Percentiles rank a stretch among this genome's conserved stretches.
phyloP scores from a whole-genome alignment of 2,329 filamentous ascomycete species.

The Colletotrichum lentis region DNA sequence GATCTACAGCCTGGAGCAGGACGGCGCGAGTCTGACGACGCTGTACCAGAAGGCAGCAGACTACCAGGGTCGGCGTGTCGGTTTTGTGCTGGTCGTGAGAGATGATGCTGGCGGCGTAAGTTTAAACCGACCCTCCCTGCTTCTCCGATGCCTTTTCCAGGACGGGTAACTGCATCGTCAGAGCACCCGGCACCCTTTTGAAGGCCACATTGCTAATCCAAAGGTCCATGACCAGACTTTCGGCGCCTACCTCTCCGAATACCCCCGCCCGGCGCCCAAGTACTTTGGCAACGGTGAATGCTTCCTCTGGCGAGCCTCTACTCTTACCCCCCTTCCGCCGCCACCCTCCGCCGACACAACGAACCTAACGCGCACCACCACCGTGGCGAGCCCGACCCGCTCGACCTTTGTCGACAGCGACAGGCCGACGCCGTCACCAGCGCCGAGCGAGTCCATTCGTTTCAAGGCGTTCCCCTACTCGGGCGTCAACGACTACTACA shows the following conservation, averaged over 20 bases:
- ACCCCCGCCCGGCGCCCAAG: constrained; percentile 79
- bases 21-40: constrained; percentile 87
- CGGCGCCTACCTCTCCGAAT: constrained; percentile 91
- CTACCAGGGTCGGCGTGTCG: constrained; percentile 74
- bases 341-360: constrained; percentile 62
- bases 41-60: constrained; percentile 81
- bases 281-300: constrained; percentile 98
- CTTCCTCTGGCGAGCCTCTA: constrained; percentile 73
- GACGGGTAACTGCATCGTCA: background rate
- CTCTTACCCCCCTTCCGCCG: constrained; percentile 61
- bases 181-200: background rate
- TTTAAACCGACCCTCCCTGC: constrained; percentile 40
- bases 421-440: constrained; percentile 48
- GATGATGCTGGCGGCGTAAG: constrained; percentile 79
- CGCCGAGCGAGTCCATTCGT: constrained; percentile 77
- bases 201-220: constrained; percentile 5
- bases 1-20: constrained; percentile 88
- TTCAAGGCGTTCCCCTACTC: constrained; percentile 99
- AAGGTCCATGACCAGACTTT: constrained; percentile 66
- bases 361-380: constrained; percentile 55
- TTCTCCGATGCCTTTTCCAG: background rate
- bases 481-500: constrained; percentile 95
- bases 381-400: constrained; percentile 45
- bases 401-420: constrained; percentile 37
- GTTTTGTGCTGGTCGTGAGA: constrained; percentile 87